Base-by-base conservation (phyloP, 2,329 filamentous ascomycete genomes). In the Dothideomycetidae sp. region DNA sequence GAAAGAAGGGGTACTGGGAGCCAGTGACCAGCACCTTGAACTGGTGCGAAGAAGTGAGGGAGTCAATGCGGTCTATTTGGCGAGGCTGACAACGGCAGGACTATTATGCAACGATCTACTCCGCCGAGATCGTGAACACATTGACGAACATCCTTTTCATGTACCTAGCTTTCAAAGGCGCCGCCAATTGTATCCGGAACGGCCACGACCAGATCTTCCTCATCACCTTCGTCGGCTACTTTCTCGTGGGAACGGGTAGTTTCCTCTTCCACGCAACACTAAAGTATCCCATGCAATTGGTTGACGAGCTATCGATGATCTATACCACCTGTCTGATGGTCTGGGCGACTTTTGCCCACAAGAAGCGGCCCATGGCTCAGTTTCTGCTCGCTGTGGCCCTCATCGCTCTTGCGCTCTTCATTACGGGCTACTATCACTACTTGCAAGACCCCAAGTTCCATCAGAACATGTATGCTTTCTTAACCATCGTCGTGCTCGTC, bases 141-240 rank as follows among this genome's bases (percentile, higher is more conserved):
- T 50, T 86, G 19, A 93, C 84, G 21, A 93, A 93, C 55, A 55
- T 81, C 3, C 62, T 90, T 15, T 93, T 93, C 57, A 66, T 93
- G 48, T 81, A 70, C 56, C 70, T 93, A 13, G 83, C 83, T 5
- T 60, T 73, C 46, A 79, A 78, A 52, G 86, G 86, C 15, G 73
- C 90, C 44, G 61, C 66, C 38, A 84, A 76, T 55, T 92, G 83
- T 55, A 53, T 78, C 28, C 68, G 67, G 45, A 68, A 92, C 57
- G 67, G 68, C 11, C 83, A 93, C 57, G 80, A 84, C 39, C 62
- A 58, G 10, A 78, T 93, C 42, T 93, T 92, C 58, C 53, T 80
- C 34, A 62, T 92, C 41, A 60, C 70, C 19, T 80, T 75, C 48
- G 50, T 67, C 42, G 74, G 73, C 34, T 78, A 76, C 51, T 57